phyloP scores from a whole-genome alignment of 495 filamentous ascomycete species.

The Bacidia rubella region DNA sequence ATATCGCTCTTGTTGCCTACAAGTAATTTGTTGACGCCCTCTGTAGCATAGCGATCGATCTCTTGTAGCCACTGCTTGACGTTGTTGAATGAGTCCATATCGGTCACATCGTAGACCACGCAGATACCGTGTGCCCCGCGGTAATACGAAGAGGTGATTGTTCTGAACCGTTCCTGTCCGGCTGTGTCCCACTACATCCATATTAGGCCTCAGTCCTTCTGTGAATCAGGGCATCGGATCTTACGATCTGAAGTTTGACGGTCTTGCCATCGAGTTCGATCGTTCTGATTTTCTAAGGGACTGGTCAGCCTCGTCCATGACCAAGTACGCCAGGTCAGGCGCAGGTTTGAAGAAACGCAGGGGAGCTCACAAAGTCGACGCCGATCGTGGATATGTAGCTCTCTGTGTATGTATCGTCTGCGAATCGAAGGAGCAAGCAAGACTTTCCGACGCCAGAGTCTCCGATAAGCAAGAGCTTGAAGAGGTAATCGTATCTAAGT shows the following conservation, averaged over 20 bases:
- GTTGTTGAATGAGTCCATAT: conserved; percentile 99
- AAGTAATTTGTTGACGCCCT: conserved; percentile 97
- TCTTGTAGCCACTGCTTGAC: conserved; percentile 99
- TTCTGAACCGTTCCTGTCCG: conserved; percentile 97
- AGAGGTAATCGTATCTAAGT: conserved; percentile 96
- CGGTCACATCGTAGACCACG: conserved; percentile 98
- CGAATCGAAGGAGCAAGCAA: conserved; percentile 91
- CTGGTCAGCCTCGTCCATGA: conserved; percentile 18
- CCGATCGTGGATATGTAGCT: conserved; percentile 99
- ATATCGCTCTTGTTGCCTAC: conserved; percentile 99
- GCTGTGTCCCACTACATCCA: conserved; percentile 84
- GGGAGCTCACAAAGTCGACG: conserved; percentile 82
- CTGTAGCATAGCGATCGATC: conserved; percentile 96
- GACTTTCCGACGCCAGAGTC: conserved; percentile 99
- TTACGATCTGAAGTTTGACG: conserved; percentile 97
- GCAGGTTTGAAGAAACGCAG: background rate
- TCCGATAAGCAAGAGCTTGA: conserved; percentile 99
- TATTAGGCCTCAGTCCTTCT: background rate
- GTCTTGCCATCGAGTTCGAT: conserved; percentile 99
- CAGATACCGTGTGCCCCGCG: conserved; percentile 97
- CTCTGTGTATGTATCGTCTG: conserved; percentile 99
- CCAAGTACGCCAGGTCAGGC: background rate
- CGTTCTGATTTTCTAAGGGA: conserved; percentile 88
- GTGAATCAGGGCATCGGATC: conserved; percentile 16
- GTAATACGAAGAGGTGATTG: conserved; percentile 99